A percentile compares a stretch with the other conserved stretches of the same genome.
Conservation (phyloP, 768 basidiomycete genomes). For the Lepiota subincarnata region DNA sequence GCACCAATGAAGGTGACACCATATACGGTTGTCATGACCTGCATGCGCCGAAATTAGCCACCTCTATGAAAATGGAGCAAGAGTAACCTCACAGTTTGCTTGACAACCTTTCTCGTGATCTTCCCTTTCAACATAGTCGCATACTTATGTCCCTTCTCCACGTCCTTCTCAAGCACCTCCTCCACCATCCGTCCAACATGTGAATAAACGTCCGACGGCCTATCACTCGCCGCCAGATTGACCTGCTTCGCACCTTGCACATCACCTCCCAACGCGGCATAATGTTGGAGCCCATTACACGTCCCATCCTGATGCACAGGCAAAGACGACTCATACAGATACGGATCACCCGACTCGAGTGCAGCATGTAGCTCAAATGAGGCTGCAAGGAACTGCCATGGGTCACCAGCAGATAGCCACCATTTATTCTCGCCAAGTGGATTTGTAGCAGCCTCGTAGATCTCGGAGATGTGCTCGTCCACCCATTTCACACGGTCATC, state of each 20-base stretch:
- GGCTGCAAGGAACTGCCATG: constrained; percentile 94
- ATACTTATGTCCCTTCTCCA: constrained; percentile 41
- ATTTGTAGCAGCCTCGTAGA: constrained; percentile 78
- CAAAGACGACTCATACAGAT: constrained; percentile 59
- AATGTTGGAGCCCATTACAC: constrained; percentile 98
- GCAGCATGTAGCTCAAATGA: constrained; percentile 88
- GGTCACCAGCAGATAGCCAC: constrained; percentile 93
- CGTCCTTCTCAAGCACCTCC: constrained; percentile 53
- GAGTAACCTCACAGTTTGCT: constrained; percentile 76
- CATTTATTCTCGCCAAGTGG: constrained; percentile 78
- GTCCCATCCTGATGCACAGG: constrained; percentile 98
- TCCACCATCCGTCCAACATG: constrained; percentile 88
- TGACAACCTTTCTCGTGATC: constrained; percentile 90
- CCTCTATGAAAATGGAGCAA: background rate
- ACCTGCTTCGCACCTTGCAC: constrained; percentile 85
- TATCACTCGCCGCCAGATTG: constrained; percentile 78
- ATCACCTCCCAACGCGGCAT: constrained; percentile 96
- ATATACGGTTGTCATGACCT: constrained; percentile 99
- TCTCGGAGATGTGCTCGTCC: constrained; percentile 64
- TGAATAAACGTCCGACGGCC: constrained; percentile 94
- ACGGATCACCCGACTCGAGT: constrained; percentile 63
- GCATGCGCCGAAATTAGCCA: background rate
- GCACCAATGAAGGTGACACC: constrained; percentile 96
- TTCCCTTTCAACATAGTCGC: constrained; percentile 71
- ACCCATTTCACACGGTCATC: constrained; percentile 86